Evolutionary conservation across 805 yeast genomes (phyloP).

Genomic region (Saccharomycopsis fodiens): DNA sequence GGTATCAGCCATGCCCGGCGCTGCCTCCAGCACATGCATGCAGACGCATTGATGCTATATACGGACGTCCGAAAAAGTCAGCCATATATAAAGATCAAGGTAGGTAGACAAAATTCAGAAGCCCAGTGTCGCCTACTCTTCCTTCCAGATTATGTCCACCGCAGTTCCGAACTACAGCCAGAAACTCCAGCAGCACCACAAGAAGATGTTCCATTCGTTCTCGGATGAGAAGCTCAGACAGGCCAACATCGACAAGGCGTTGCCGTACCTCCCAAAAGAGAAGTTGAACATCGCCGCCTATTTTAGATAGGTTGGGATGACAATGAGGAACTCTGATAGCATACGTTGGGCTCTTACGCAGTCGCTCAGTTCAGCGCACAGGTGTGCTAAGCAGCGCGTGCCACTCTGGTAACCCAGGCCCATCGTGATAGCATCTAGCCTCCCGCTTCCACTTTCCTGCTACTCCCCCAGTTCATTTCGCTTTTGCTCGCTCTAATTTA

Average conservation of each 20-base stretch:
- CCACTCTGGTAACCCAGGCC: not conserved
- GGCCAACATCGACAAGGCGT: slow-evolving; percentile 9
- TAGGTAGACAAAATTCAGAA: no score
- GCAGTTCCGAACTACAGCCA: slow-evolving; percentile 1
- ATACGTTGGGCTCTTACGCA: no score
- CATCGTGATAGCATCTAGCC: not conserved
- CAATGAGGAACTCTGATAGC: no score
- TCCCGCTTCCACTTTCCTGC: not conserved
- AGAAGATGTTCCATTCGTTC: slow-evolving; percentile 5
- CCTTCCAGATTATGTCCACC: not conserved
- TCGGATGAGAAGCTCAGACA: slow-evolving; percentile 9
- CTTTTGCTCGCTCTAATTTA: not conserved
- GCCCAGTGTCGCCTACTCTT: no score
- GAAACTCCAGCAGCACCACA: slow-evolving; percentile 10
- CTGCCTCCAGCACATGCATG: not conserved
- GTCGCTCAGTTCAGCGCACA: no score
- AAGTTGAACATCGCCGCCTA: slow-evolving; percentile 8
- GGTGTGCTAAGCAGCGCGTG: not conserved
- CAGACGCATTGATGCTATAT: not conserved
- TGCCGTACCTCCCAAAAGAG: slow-evolving; percentile 10
- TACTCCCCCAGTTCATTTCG: not conserved
- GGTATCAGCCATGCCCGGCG: no score
- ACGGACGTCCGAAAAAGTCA: no score
- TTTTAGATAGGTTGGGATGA: no score
- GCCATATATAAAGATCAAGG: no score